A percentile compares a stretch with the other conserved stretches of the same genome.
These are phyloP conservation scores for Nakazawaea populi DNA, from an alignment of 805 yeast species.

Conservation along the genomic window DNA sequence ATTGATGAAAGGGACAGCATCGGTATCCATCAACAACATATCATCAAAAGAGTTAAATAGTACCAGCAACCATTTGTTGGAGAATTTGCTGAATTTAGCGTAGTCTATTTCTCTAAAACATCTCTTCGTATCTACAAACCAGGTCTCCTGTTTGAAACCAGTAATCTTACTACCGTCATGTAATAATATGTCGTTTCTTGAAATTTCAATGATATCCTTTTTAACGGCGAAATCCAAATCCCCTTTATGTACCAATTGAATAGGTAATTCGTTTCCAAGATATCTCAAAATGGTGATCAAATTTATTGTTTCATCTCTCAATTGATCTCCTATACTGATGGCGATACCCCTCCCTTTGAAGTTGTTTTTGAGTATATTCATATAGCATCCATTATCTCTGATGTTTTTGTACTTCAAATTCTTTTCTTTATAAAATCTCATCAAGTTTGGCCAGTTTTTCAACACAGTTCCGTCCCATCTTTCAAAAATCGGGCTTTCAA, in stretches of 20 bases:
- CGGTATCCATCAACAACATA: constrained; percentile 49
- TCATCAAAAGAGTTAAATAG: constrained; percentile 55
- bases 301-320: constrained; percentile 39
- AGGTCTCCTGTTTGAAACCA: constrained; percentile 22
- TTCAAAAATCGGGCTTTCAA: constrained; percentile 31
- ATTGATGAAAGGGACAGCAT: constrained; percentile 35
- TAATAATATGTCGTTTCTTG: constrained; percentile 21
- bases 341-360: constrained; percentile 49
- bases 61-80: constrained; percentile 48
- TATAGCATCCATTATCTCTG: constrained; percentile 20
- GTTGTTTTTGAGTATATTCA: constrained; percentile 23
- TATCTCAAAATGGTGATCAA: constrained; percentile 44
- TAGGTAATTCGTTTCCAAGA: constrained; percentile 43
- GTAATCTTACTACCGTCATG: constrained; percentile 12
- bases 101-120: constrained; percentile 19
- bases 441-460: constrained; percentile 23
- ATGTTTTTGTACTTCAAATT: constrained; percentile 11
- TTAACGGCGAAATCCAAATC: constrained; percentile 30
- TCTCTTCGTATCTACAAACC: constrained; percentile 27
- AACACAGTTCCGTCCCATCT: constrained; percentile 30
- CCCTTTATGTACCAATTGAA: constrained; percentile 39
- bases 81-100: constrained; percentile 22
- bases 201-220: constrained; percentile 26
- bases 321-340: constrained; percentile 42
- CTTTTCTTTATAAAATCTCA: constrained; percentile 15